Evolutionary conservation across 2,329 filamentous ascomycete genomes (phyloP).

Genomic region (Colletotrichum sp.): DNA sequence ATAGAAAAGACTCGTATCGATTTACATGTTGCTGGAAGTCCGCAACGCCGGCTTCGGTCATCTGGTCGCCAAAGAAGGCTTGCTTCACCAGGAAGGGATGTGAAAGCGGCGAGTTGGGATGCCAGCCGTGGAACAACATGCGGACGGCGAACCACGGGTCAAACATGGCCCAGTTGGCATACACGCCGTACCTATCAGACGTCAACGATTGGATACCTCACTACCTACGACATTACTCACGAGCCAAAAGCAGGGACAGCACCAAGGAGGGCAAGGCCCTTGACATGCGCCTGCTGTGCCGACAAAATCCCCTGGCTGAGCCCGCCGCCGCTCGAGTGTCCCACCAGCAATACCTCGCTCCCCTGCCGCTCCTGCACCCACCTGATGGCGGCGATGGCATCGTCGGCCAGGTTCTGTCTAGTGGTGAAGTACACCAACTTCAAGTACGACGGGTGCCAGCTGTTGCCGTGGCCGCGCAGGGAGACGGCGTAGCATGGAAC

Average conservation of each 20-base stretch:
- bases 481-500: slow-evolving; percentile 58
- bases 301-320: slow-evolving; percentile 54
- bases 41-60: slow-evolving; percentile 42
- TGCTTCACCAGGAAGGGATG: slow-evolving; percentile 51
- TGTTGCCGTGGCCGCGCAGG: slow-evolving; percentile 56
- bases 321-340: slow-evolving; percentile 58
- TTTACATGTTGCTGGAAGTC: slow-evolving; percentile 47
- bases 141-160: slow-evolving; percentile 55
- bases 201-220: background rate
- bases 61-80: slow-evolving; percentile 55
- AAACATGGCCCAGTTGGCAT: slow-evolving; percentile 48
- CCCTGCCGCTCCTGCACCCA: slow-evolving; percentile 38
- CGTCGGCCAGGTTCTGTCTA: slow-evolving; percentile 44
- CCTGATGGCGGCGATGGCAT: slow-evolving; percentile 47
- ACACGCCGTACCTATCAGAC: slow-evolving; percentile 38
- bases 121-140: slow-evolving; percentile 50
- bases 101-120: slow-evolving; percentile 57
- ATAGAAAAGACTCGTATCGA: slow-evolving; percentile 57
- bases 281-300: slow-evolving; percentile 41
- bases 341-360: slow-evolving; percentile 47
- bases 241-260: slow-evolving; percentile 54
- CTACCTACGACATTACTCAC: slow-evolving; percentile 36
- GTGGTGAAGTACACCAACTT: slow-evolving; percentile 52
- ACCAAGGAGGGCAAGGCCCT: slow-evolving; percentile 50
- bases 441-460: slow-evolving; percentile 54